These are phyloP conservation scores for Plasmodium ovale DNA, from an alignment of 169 alveolate genomes.

Conservation along the genomic window DNA sequence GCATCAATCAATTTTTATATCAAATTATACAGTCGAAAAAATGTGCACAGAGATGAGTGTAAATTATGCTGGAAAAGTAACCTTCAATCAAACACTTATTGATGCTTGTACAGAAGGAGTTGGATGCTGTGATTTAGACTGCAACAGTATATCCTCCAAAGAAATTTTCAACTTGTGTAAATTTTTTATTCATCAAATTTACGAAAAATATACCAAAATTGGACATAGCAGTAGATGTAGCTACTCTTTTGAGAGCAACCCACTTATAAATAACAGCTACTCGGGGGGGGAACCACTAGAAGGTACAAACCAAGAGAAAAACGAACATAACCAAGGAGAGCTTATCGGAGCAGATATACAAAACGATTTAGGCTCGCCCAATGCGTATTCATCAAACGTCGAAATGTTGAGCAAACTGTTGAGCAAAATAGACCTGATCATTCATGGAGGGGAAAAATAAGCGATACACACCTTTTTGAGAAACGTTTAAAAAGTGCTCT, in stretches of 20 bases:
- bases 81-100: slow-evolving; percentile 81
- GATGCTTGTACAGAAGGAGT: slow-evolving; percentile 82
- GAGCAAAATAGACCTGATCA: slow-evolving; percentile 10
- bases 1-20: slow-evolving; percentile 88
- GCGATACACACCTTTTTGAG: no score
- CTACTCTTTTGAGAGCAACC: no score
- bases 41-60: slow-evolving; percentile 86
- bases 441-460: slow-evolving; percentile 10
- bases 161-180: slow-evolving; percentile 61
- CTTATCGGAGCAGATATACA: not conserved
- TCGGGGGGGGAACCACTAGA: no score
- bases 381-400: not conserved
- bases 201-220: not conserved
- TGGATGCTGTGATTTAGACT: slow-evolving; percentile 75
- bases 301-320: not conserved
- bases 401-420: slow-evolving; percentile 26
- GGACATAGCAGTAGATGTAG: no score
- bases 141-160: slow-evolving; percentile 66
- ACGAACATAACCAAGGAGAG: not conserved
- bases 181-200: slow-evolving; percentile 25
- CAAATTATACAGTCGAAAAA: slow-evolving; percentile 77
- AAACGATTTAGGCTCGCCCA: not conserved
- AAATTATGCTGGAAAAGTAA: slow-evolving; percentile 81
- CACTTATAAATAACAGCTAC: no score
- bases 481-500: no score